Conservation (phyloP, 2,329 filamentous ascomycete species). For the Sphaerulina musiva region DNA sequence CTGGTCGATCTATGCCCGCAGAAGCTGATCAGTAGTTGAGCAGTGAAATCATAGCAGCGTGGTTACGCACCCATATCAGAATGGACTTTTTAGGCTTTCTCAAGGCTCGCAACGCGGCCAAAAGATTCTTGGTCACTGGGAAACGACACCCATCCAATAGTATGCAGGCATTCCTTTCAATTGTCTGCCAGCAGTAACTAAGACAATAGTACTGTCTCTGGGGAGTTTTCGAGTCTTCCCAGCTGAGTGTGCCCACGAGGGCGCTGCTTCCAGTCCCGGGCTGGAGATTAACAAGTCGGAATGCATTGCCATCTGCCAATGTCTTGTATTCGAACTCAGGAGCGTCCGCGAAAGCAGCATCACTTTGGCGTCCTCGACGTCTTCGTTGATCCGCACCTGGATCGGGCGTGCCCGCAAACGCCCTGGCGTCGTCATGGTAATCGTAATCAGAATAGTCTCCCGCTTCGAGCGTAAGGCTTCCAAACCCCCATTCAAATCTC, state of each 20-base stretch:
- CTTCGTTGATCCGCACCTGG: slow-evolving; percentile 16
- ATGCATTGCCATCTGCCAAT: slow-evolving; percentile 26
- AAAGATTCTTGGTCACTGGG: slow-evolving; percentile 28
- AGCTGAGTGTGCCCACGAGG: slow-evolving; percentile 23
- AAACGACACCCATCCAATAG: slow-evolving; percentile 28
- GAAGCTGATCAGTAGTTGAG: neutral
- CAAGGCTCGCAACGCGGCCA: slow-evolving; percentile 22
- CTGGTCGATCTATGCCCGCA: slow-evolving; percentile 19
- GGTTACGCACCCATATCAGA: slow-evolving; percentile 27
- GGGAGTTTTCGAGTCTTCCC: slow-evolving; percentile 23
- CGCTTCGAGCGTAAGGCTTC: slow-evolving; percentile 19
- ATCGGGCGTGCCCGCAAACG: slow-evolving; percentile 23
- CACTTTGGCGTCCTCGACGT: slow-evolving; percentile 19
- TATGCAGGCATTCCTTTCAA: slow-evolving; percentile 22
- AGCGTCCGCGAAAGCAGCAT: slow-evolving; percentile 16
- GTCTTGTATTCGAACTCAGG: slow-evolving; percentile 22
- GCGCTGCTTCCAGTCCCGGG: slow-evolving; percentile 20
- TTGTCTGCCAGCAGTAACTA: slow-evolving; percentile 29
- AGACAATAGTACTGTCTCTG: slow-evolving; percentile 23
- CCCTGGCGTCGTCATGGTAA: slow-evolving; percentile 17
- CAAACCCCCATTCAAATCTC: slow-evolving; percentile 23
- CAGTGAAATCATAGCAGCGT: neutral
- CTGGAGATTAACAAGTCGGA: slow-evolving; percentile 24
- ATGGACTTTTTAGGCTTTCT: slow-evolving; percentile 25
- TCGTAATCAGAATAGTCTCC: slow-evolving; percentile 9